Conservation (phyloP, 805 yeast species). For the Phaffomyces antillensis region DNA sequence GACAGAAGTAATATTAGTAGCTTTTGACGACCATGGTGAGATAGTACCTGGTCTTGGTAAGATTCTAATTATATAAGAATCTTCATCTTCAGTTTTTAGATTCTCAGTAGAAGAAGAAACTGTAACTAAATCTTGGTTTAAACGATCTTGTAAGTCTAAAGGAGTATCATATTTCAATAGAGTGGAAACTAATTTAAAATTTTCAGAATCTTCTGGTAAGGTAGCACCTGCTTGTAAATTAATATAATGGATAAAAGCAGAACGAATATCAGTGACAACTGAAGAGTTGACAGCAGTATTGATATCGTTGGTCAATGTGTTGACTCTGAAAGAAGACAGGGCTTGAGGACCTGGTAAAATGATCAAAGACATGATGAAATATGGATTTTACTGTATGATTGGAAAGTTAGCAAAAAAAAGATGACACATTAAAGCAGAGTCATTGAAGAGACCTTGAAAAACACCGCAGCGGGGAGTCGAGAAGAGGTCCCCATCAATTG, state of each 20-base stretch:
- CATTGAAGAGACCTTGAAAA: background rate
- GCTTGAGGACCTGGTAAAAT: slow-evolving; percentile 86
- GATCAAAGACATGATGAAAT: slow-evolving; percentile 32
- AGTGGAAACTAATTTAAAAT: slow-evolving; percentile 45
- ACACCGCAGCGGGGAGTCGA: background rate
- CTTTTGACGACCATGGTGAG: slow-evolving; percentile 99
- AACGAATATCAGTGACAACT: slow-evolving; percentile 60
- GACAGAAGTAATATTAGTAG: slow-evolving; percentile 86
- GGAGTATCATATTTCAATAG: slow-evolving; percentile 71
- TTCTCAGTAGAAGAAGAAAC: slow-evolving; percentile 26
- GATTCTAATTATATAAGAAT: slow-evolving; percentile 59
- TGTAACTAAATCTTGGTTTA: slow-evolving; percentile 34
- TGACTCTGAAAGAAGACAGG: slow-evolving; percentile 78
- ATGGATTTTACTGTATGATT: no score
- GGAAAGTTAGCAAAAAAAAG: background rate
- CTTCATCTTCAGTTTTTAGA: slow-evolving; percentile 29
- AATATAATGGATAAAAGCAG: slow-evolving; percentile 78
- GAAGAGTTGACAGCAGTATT: slow-evolving; percentile 59
- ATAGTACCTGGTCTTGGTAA: slow-evolving; percentile 94
- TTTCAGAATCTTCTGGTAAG: slow-evolving; percentile 21
- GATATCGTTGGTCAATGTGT: slow-evolving; percentile 63
- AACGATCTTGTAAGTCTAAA: slow-evolving; percentile 44
- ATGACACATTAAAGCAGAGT: background rate
- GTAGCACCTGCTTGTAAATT: slow-evolving; percentile 38
- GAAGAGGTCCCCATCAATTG: background rate